Conservation (phyloP, 768 basidiomycete genomes). For the Rhodocollybia butyracea region DNA sequence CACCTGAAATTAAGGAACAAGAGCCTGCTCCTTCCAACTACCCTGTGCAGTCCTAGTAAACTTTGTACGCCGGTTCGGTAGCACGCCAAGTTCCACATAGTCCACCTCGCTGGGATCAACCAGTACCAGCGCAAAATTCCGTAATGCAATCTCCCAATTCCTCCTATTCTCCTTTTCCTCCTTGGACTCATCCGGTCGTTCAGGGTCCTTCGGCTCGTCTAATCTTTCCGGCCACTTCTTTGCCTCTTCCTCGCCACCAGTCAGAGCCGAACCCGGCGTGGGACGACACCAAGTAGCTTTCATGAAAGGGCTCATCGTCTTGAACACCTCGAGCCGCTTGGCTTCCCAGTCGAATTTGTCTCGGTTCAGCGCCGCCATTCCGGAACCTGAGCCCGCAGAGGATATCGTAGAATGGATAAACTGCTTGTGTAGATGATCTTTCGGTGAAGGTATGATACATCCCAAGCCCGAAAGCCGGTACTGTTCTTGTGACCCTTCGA, state of each 20-base stretch:
- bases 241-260: slow-evolving; percentile 52
- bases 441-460: slow-evolving; percentile 50
- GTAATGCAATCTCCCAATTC: slow-evolving; percentile 50
- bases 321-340: slow-evolving; percentile 58
- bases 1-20: slow-evolving; percentile 67
- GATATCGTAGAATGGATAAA: slow-evolving; percentile 26
- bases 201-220: slow-evolving; percentile 38
- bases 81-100: slow-evolving; percentile 54
- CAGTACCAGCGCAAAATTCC: slow-evolving; percentile 69
- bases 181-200: slow-evolving; percentile 32
- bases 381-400: slow-evolving; percentile 8
- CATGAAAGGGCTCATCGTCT: slow-evolving; percentile 55
- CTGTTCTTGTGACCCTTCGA: slow-evolving; percentile 62
- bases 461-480: slow-evolving; percentile 65
- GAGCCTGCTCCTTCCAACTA: slow-evolving; percentile 55
- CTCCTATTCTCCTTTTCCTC: slow-evolving; percentile 39
- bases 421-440: slow-evolving; percentile 30
- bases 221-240: slow-evolving; percentile 59
- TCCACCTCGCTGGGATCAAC: slow-evolving; percentile 74
- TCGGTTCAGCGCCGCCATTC: slow-evolving; percentile 30
- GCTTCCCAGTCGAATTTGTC: slow-evolving; percentile 63
- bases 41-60: slow-evolving; percentile 44
- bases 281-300: slow-evolving; percentile 74
- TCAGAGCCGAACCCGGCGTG: slow-evolving; percentile 53
- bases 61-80: slow-evolving; percentile 56